Conservation (phyloP, 352 stramenopile genomes). For the Globisporangium radiosum region DNA sequence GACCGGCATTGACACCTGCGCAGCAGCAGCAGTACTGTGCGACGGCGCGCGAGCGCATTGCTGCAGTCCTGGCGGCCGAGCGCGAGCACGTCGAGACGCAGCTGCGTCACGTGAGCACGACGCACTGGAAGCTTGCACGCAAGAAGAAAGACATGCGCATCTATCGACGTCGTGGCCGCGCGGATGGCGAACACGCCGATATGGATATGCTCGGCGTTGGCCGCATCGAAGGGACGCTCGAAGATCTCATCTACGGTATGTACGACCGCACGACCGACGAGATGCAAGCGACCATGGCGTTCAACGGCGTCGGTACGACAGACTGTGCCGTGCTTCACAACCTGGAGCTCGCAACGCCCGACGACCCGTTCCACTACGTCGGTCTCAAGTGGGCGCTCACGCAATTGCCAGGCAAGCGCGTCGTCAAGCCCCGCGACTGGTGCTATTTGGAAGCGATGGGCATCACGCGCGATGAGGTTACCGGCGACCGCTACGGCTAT, state of each 20-base stretch:
- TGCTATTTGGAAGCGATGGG: slow-evolving; percentile 40
- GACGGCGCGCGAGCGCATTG: slow-evolving; percentile 5
- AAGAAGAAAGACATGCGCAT: slow-evolving; percentile 32
- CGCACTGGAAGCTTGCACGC: slow-evolving; percentile 10
- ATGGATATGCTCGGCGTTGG: slow-evolving; percentile 42
- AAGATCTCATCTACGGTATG: slow-evolving; percentile 43
- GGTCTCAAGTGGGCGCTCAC: slow-evolving; percentile 47
- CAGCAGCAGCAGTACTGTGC: slow-evolving; percentile 7
- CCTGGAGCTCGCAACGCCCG: slow-evolving; percentile 26
- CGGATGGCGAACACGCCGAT: slow-evolving; percentile 14
- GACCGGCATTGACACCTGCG: neutral
- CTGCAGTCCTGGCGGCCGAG: slow-evolving; percentile 7
- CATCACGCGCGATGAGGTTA: slow-evolving; percentile 22
- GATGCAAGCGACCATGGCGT: slow-evolving; percentile 31
- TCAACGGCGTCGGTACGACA: slow-evolving; percentile 20
- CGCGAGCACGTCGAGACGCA: slow-evolving; percentile 6
- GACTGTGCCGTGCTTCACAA: slow-evolving; percentile 36
- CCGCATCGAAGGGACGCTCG: slow-evolving; percentile 35
- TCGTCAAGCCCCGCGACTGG: slow-evolving; percentile 25
- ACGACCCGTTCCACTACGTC: slow-evolving; percentile 43
- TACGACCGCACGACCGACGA: slow-evolving; percentile 35
- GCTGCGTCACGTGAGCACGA: slow-evolving; percentile 1
- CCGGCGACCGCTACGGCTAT: slow-evolving; percentile 31
- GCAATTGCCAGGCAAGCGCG: slow-evolving; percentile 18
- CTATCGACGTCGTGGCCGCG: slow-evolving; percentile 21